Conservation (phyloP, 805 yeast species). For the Dipodascus geniculatus region DNA sequence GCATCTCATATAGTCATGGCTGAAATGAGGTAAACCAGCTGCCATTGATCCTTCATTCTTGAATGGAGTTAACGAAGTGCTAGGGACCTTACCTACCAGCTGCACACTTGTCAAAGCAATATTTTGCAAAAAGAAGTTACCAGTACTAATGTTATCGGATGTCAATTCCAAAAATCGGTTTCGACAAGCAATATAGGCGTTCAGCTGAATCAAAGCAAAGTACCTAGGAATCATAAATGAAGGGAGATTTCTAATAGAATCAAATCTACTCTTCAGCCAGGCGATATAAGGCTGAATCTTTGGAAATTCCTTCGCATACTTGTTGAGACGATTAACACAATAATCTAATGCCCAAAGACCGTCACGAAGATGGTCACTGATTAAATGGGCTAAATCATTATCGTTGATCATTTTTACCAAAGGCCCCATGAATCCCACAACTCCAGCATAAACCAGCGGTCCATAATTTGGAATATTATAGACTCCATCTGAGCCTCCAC, state of each 20-base stretch:
- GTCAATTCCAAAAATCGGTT: constrained; percentile 50
- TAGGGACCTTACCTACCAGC: constrained; percentile 64
- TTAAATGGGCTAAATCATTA: constrained; percentile 76
- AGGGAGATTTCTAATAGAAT: constrained; percentile 55
- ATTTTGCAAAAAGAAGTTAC: constrained; percentile 67
- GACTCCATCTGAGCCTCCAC: constrained; percentile 59
- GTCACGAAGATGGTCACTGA: constrained; percentile 65
- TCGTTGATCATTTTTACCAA: constrained; percentile 47
- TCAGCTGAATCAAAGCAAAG: constrained; percentile 71
- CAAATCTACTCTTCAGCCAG: constrained; percentile 62
- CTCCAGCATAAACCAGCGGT: constrained; percentile 69
- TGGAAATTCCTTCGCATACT: constrained; percentile 35
- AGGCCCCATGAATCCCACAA: constrained; percentile 83
- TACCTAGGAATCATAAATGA: constrained; percentile 76
- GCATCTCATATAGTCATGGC: constrained; percentile 84
- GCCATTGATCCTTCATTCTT: constrained; percentile 62
- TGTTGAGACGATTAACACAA: constrained; percentile 46
- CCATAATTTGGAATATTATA: constrained; percentile 71
- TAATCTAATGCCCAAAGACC: constrained; percentile 90
- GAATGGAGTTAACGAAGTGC: constrained; percentile 64
- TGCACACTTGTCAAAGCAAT: constrained; percentile 76
- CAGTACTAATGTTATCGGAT: constrained; percentile 39
- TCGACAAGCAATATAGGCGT: constrained; percentile 75
- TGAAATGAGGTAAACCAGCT: constrained; percentile 94
- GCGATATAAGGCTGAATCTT: constrained; percentile 44